Percentiles rank a stretch among this genome's conserved stretches.
phyloP scores from a whole-genome alignment of 805 yeast genomes.

The Yarrowia alimentaria region DNA sequence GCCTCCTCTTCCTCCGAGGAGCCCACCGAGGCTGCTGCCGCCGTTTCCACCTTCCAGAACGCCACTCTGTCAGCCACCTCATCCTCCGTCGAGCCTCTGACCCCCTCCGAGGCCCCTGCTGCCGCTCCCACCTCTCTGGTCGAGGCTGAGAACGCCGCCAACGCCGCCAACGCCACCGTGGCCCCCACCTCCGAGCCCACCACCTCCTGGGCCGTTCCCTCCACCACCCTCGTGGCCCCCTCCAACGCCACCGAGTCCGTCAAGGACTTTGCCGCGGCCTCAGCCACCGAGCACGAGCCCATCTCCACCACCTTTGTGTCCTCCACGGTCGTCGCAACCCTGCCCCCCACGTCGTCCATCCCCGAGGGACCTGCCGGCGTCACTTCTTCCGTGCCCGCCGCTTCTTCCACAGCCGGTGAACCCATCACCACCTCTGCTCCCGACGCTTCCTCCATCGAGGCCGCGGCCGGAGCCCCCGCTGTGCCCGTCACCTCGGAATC shows the following conservation, averaged over 20 bases:
- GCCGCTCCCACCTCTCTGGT: not conserved
- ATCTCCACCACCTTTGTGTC: constrained; percentile 14
- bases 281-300: not conserved
- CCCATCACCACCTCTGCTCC: not conserved
- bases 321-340: constrained; percentile 17
- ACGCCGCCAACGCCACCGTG: constrained; percentile 3
- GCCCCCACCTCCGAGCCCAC: not conserved
- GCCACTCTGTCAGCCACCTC: too few species aligned
- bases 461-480: not conserved
- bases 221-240: not conserved
- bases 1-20: not conserved
- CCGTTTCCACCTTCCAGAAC: not conserved
- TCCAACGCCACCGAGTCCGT: not conserved
- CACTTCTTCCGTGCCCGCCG: constrained; percentile 1
- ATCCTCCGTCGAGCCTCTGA: not conserved
- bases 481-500: not conserved
- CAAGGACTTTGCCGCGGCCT: not conserved
- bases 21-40: not conserved
- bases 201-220: not conserved
- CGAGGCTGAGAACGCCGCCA: not conserved
- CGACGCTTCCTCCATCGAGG: not conserved
- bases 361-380: not conserved
- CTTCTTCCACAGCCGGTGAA: too few species aligned
- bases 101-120: not conserved
- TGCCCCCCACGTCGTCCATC: not conserved